Conservation (phyloP, 352 stramenopile genomes). For the Achlya hypogyna region DNA sequence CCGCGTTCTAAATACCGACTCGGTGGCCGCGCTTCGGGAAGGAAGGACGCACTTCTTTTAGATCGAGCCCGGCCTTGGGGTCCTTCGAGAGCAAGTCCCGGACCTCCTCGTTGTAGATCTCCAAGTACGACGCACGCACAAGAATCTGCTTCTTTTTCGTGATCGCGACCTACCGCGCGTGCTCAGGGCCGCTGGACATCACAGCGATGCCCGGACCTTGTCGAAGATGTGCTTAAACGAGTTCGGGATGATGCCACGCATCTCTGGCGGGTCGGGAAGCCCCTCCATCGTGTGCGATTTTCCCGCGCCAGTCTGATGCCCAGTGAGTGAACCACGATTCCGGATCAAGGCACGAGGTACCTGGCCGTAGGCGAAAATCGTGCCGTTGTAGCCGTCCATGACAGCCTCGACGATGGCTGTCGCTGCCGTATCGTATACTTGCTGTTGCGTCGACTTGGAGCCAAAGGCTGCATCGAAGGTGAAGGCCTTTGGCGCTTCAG, state of each 20-base stretch:
- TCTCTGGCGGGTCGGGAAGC: conserved; percentile 22
- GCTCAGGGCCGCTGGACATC: too few relatives aligned
- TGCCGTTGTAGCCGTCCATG: conserved; percentile 87
- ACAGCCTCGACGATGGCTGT: conserved; percentile 88
- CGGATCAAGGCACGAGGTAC: too few relatives aligned
- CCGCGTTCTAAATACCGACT: conserved; percentile 57
- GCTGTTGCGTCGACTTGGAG: conserved; percentile 86
- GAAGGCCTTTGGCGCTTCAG: conserved; percentile 91
- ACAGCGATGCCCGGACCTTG: too few relatives aligned
- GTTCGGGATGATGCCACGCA: conserved; percentile 81
- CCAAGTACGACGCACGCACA: conserved; percentile 95
- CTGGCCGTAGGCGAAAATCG: conserved; percentile 95
- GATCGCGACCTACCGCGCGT: conserved; percentile 74
- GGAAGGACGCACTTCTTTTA: too few relatives aligned
- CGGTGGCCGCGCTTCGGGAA: too few relatives aligned
- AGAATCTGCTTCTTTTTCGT: conserved; percentile 88
- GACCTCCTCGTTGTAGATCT: conserved; percentile 99
- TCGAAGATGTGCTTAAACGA: conserved; percentile 92
- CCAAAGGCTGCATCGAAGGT: conserved; percentile 96
- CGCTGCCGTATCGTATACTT: conserved; percentile 89
- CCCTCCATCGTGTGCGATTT: conserved; percentile 98
- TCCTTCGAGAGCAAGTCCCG: conserved; percentile 86
- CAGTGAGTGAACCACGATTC: too few relatives aligned
- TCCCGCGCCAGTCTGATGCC: conserved; percentile 89
- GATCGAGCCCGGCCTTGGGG: conserved; percentile 83